A percentile compares a stretch with the other conserved stretches of the same genome.
Conservation (phyloP, 2,329 filamentous ascomycete genomes). For the Sporothrix pallida region DNA sequence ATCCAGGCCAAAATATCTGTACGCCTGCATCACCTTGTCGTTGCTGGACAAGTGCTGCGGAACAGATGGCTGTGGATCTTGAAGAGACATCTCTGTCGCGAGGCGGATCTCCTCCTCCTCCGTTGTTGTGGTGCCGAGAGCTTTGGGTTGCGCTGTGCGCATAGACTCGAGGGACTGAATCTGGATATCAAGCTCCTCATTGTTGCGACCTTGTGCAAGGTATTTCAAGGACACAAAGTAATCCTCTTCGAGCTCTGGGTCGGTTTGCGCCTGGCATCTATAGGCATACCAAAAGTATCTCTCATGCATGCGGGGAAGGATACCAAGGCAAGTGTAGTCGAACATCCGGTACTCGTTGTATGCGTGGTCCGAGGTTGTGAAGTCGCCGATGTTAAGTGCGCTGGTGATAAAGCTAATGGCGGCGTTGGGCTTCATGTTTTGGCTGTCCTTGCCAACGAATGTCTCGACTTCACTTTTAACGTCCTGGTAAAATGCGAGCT, state of each 20-base stretch:
- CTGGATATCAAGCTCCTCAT: conserved; percentile 37
- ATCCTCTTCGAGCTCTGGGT: conserved; percentile 34
- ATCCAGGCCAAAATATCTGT: conserved; percentile 40
- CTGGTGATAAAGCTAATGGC: conserved; percentile 38
- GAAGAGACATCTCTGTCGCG: conserved; percentile 37
- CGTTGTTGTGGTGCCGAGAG: not conserved
- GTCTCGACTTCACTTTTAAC: conserved; percentile 55
- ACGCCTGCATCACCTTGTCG: conserved; percentile 37
- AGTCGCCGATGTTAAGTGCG: conserved; percentile 37
- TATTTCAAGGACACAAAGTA: conserved; percentile 38
- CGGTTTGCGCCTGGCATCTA: conserved; percentile 39
- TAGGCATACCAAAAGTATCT: conserved; percentile 42
- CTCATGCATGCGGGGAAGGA: conserved; percentile 40
- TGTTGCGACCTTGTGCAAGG: conserved; percentile 38
- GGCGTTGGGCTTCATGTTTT: conserved; percentile 41
- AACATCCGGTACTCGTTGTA: conserved; percentile 25
- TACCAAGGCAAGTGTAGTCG: conserved; percentile 40
- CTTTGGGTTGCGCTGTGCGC: conserved; percentile 31
- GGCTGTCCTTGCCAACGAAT: conserved; percentile 42
- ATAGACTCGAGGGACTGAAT: conserved; percentile 37
- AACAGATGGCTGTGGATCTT: conserved; percentile 25
- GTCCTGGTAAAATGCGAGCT: conserved; percentile 57
- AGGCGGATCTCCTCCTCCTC: conserved; percentile 38
- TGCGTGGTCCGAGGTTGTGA: conserved; percentile 14
- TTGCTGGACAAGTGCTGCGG: not conserved